Conservation (phyloP, 139 green algal species). For the Closterium sp. region DNA sequence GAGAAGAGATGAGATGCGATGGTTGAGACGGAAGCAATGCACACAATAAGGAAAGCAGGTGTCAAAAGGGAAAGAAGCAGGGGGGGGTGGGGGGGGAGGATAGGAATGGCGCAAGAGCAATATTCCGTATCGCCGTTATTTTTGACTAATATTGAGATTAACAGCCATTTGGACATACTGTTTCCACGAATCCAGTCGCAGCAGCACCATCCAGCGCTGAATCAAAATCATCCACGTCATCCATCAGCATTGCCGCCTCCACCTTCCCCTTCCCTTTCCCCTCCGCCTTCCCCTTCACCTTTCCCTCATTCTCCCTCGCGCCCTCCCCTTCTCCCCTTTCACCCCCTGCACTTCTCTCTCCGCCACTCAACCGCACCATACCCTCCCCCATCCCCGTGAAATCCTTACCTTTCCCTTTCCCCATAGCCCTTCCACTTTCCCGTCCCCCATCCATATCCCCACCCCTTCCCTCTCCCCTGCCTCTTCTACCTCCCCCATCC, state of each 20-base stretch:
- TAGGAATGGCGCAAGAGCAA: too few relatives aligned
- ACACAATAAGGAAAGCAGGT: too few relatives aligned
- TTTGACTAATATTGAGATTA: too few relatives aligned
- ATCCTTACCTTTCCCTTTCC: slow-evolving; percentile 1
- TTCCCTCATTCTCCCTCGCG: neutral
- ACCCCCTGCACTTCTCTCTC: neutral
- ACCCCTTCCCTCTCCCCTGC: neutral
- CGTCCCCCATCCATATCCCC: neutral
- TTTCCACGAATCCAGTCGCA: slow-evolving; percentile 19
- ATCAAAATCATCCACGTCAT: slow-evolving; percentile 20
- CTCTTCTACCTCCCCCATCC: neutral
- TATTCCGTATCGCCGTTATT: too few relatives aligned
- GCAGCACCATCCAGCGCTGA: slow-evolving; percentile 19
- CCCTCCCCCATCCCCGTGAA: neutral
- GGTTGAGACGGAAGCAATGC: too few relatives aligned
- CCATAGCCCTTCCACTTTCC: neutral
- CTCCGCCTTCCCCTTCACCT: slow-evolving; percentile 4
- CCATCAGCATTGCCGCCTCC: neutral
- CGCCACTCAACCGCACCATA: neutral
- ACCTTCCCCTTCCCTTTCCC: slow-evolving; percentile 1
- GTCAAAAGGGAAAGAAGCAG: neutral
- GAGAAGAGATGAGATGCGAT: neutral
- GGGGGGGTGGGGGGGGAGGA: neutral
- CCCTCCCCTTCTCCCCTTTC: neutral
- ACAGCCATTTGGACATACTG: neutral